Evolutionary conservation across 352 stramenopile genomes (phyloP).

Genomic region (Elongisporangium senticosum): DNA sequence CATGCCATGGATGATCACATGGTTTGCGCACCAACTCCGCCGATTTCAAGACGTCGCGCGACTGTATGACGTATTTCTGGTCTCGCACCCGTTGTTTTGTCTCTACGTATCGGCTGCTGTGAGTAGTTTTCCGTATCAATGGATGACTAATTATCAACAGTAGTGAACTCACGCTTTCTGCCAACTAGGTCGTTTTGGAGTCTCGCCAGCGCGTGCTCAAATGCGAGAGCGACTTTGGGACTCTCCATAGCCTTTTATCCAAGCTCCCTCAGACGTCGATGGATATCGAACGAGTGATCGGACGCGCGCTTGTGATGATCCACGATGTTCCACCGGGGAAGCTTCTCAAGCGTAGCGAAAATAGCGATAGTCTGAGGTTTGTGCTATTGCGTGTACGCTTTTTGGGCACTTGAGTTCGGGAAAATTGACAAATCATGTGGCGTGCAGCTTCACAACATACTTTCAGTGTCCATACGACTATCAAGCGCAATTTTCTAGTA

Average conservation of each 20-base stretch:
- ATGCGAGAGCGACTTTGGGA: slow-evolving; percentile 72
- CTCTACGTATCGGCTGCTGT: slow-evolving; percentile 88
- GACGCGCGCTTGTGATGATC: slow-evolving; percentile 43
- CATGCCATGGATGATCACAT: slow-evolving; percentile 93
- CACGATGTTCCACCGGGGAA: slow-evolving; percentile 43
- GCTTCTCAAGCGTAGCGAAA: slow-evolving; percentile 22
- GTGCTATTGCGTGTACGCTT: not conserved
- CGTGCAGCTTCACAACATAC: slow-evolving; percentile 17
- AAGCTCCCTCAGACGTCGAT: slow-evolving; percentile 64
- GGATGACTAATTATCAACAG: too few relatives aligned
- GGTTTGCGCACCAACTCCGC: slow-evolving; percentile 91
- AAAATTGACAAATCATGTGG: not conserved
- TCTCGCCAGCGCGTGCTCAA: slow-evolving; percentile 48
- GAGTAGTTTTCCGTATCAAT: slow-evolving; percentile 5
- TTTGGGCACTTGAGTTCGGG: not conserved
- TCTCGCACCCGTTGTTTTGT: slow-evolving; percentile 88
- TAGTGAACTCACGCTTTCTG: not conserved
- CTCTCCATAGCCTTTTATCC: slow-evolving; percentile 64
- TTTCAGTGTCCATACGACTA: slow-evolving; percentile 34
- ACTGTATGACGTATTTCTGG: slow-evolving; percentile 92
- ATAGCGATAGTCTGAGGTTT: not conserved
- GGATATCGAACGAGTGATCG: slow-evolving; percentile 62
- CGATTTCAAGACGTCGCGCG: slow-evolving; percentile 84
- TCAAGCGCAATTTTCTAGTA: slow-evolving; percentile 10
- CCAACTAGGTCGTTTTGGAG: slow-evolving; percentile 41